phyloP scores from a whole-genome alignment of 768 basidiomycete species.

The Hypsizygus marmoreus region DNA sequence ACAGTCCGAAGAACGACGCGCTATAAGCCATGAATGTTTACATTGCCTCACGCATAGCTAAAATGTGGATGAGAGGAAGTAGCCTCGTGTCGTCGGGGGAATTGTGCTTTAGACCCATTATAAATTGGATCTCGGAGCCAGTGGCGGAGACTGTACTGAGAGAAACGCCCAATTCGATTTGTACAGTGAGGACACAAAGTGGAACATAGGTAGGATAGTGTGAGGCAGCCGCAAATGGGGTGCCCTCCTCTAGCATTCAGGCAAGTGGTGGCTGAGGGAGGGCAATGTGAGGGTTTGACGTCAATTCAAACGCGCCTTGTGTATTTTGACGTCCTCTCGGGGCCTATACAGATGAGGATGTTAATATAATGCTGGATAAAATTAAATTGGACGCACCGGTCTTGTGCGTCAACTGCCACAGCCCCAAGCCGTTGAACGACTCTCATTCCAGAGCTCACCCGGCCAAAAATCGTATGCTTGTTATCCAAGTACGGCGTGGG shows the following conservation, averaged over 20 bases:
- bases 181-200: conserved; percentile 10
- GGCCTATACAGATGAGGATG: conserved; percentile 38
- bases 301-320: conserved; percentile 61
- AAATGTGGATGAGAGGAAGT: conserved; percentile 1
- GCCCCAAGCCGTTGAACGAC: conserved; percentile 91
- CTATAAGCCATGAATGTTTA: conserved; percentile 6
- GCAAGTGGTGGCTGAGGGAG: conserved; percentile 16
- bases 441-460: conserved; percentile 88
- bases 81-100: conserved; percentile 1
- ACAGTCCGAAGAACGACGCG: conserved; percentile 16
- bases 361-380: conserved; percentile 3
- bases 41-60: conserved; percentile 9
- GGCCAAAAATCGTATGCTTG: conserved; percentile 89
- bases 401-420: conserved; percentile 86
- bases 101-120: conserved; percentile 19
- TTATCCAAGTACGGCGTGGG: conserved; percentile 85
- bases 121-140: conserved; percentile 12
- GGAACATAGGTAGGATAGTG: neutral
- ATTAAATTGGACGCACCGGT: conserved; percentile 56
- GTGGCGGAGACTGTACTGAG: conserved; percentile 18
- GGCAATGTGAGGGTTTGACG: neutral
- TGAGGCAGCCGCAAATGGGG: conserved; percentile 3
- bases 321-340: conserved; percentile 85
- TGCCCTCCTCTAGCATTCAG: conserved; percentile 2
- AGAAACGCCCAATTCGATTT: conserved; percentile 14